phyloP scores from a whole-genome alignment of 2,329 filamentous ascomycete species.

The Calonectria henricotiae region DNA sequence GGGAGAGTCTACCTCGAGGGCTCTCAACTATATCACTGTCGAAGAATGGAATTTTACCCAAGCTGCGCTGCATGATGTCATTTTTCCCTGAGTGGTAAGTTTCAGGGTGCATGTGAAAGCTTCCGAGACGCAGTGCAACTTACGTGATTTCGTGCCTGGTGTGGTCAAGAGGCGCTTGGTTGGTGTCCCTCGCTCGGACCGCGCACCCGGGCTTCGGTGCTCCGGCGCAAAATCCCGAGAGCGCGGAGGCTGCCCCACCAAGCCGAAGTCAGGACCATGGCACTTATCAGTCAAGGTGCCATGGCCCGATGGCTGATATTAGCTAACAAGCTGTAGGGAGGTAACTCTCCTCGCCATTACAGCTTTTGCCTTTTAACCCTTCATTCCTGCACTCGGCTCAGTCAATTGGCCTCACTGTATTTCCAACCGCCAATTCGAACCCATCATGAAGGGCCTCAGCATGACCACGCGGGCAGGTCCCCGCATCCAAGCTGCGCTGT shows the following conservation, averaged over 20 bases:
- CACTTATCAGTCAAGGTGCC: slow-evolving; percentile 34
- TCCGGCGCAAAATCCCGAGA: slow-evolving; percentile 44
- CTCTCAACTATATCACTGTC: slow-evolving; percentile 41
- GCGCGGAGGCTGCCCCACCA: slow-evolving; percentile 43
- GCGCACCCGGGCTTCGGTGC: slow-evolving; percentile 43
- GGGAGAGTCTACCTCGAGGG: slow-evolving; percentile 38
- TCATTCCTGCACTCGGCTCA: slow-evolving; percentile 28
- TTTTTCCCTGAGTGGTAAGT: background rate
- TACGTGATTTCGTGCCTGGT: slow-evolving; percentile 16
- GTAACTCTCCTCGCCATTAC: slow-evolving; percentile 32
- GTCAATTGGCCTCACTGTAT: slow-evolving; percentile 42
- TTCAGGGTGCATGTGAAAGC: background rate
- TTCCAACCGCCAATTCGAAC: slow-evolving; percentile 46
- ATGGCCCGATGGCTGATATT: slow-evolving; percentile 36
- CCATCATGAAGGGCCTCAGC: slow-evolving; percentile 55
- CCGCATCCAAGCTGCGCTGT: slow-evolving; percentile 50
- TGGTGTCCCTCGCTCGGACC: slow-evolving; percentile 42
- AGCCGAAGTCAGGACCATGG: slow-evolving; percentile 34
- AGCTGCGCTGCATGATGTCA: slow-evolving; percentile 5
- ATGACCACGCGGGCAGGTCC: slow-evolving; percentile 55
- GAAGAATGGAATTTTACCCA: slow-evolving; percentile 36
- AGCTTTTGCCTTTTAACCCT: slow-evolving; percentile 34
- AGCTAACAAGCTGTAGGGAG: slow-evolving; percentile 31
- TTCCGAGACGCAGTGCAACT: background rate
- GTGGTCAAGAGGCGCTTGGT: slow-evolving; percentile 15